Evolutionary conservation across 192 early-diverging fungal genomes (phyloP), one percentile per base, ranked within the genome.

Genomic region (Coemansia javaensis): DNA sequence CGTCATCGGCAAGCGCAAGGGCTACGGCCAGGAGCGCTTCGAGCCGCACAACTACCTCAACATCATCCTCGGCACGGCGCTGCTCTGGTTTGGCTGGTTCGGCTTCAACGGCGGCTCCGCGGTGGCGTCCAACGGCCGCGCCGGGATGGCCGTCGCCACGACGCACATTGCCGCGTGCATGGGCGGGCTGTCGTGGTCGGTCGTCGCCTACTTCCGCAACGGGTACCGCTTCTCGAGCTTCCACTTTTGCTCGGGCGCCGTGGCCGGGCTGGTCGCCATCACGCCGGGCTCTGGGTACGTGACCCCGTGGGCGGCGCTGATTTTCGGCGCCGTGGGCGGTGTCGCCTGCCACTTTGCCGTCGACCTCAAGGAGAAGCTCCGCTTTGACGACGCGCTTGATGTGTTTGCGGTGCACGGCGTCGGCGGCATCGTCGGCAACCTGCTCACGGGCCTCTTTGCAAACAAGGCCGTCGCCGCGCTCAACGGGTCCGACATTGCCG

Each of bases 11-110:
- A 85, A 83, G 53, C 85, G 94, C 34, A 71, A 81, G 36, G 84
- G 86, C 56, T 82, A 81, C 44, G 86, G 85, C 13, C 68, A 80
- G 35, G 81, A 83, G 28, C 82, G 82, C 32, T 85, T 82, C 50
- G 79, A 86, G 39, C 91, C 93, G 12, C 91, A 94, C 70, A 90
- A 88, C 74, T 84, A 95, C 68, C 83, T 86, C 58, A 89, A 91
- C 71, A 93, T 96, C 18, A 86, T 94, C 50, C 78, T 97, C 32
- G 94, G 90, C 17, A 86, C 88, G 20, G 80, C 82, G 30, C 79
- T 97, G 35, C 78, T 97, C 39, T 94, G 92, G 91, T 92, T 93
- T 44, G 91, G 94, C 38, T 97, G 94, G 94, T 89, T 90, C 55
- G 92, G 90, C 0, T 98, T 98, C 79, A 96, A 98, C 69, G 93